Evolutionary conservation across 495 filamentous ascomycete species (phyloP).

Genomic region (Lasiosphaeris hirsuta): DNA sequence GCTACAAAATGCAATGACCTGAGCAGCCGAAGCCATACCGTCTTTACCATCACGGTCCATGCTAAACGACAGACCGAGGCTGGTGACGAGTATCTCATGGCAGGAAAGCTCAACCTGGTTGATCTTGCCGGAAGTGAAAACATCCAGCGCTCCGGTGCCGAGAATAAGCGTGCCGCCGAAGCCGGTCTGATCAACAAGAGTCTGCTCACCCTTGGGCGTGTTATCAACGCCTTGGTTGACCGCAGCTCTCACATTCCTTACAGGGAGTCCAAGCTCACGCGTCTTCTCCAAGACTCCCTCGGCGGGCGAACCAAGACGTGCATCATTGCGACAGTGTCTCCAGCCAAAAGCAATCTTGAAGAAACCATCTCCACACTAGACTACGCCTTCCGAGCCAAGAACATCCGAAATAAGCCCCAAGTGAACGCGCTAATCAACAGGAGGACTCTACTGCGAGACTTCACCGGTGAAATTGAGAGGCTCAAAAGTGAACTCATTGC

Average conservation of each 20-base stretch:
- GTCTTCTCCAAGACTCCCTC: conserved; percentile 91
- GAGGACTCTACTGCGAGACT: conserved; percentile 84
- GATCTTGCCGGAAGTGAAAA: conserved; percentile 97
- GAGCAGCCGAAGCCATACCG: conserved; percentile 90
- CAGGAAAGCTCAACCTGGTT: conserved; percentile 92
- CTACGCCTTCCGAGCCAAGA: conserved; percentile 96
- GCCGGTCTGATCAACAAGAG: conserved; percentile 98
- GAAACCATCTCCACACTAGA: conserved; percentile 97
- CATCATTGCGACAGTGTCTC: conserved; percentile 95
- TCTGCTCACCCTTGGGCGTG: conserved; percentile 86
- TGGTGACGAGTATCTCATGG: conserved; percentile 82
- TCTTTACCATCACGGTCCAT: conserved; percentile 90
- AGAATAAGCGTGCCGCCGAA: conserved; percentile 95
- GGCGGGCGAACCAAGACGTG: conserved; percentile 96
- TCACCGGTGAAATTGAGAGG: conserved; percentile 89
- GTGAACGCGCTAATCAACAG: conserved; percentile 88
- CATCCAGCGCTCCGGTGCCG: conserved; percentile 91
- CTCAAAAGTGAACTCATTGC: conserved; percentile 91
- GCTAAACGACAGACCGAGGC: conserved; percentile 77
- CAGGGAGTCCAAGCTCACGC: conserved; percentile 92
- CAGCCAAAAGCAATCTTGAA: conserved; percentile 89
- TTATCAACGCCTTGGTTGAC: conserved; percentile 97
- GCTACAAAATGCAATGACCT: conserved; percentile 98
- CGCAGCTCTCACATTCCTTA: conserved; percentile 90
- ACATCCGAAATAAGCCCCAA: conserved; percentile 97